Conservation (phyloP, 352 stramenopile species). For the Aphanomyces stellatus region DNA sequence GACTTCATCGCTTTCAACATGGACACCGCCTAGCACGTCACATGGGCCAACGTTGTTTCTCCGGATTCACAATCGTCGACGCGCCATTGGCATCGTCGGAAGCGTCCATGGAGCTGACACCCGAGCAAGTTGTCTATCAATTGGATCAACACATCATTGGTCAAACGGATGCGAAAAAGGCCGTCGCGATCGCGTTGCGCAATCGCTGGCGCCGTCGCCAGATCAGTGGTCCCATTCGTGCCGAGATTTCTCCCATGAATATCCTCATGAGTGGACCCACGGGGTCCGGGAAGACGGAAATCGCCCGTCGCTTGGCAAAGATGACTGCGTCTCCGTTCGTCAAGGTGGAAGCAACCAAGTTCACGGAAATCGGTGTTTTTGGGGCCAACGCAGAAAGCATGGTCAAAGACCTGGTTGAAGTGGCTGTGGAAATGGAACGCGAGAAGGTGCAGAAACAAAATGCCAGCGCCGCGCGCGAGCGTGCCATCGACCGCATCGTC, state of each 20-base stretch:
- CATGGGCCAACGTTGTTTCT: background rate
- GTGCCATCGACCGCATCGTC: conserved; percentile 90
- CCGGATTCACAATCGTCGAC: conserved; percentile 10
- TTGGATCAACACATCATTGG: conserved; percentile 98
- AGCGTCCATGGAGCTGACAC: conserved; percentile 54
- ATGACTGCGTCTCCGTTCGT: conserved; percentile 96
- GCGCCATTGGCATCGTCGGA: background rate
- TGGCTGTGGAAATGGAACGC: conserved; percentile 88
- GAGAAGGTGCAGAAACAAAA: conserved; percentile 68
- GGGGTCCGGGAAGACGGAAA: conserved; percentile 98
- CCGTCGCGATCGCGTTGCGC: conserved; percentile 96
- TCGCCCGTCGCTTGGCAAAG: conserved; percentile 95
- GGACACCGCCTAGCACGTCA: too few species aligned
- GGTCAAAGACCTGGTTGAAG: conserved; percentile 97
- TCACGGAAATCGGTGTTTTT: conserved; percentile 99
- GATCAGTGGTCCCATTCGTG: conserved; percentile 85
- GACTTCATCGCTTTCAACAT: too few species aligned
- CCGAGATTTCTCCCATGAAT: conserved; percentile 97
- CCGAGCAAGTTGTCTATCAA: conserved; percentile 89
- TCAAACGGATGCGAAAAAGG: conserved; percentile 95
- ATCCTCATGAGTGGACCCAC: conserved; percentile 99
- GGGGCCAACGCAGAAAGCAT: conserved; percentile 99
- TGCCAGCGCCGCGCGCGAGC: conserved; percentile 69
- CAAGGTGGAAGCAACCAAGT: conserved; percentile 99
- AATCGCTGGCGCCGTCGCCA: conserved; percentile 97